Percentiles rank a stretch among this genome's conserved stretches.
phyloP scores from a whole-genome alignment of 2,329 filamentous ascomycete genomes.

The Blastomyces emzantsi region DNA sequence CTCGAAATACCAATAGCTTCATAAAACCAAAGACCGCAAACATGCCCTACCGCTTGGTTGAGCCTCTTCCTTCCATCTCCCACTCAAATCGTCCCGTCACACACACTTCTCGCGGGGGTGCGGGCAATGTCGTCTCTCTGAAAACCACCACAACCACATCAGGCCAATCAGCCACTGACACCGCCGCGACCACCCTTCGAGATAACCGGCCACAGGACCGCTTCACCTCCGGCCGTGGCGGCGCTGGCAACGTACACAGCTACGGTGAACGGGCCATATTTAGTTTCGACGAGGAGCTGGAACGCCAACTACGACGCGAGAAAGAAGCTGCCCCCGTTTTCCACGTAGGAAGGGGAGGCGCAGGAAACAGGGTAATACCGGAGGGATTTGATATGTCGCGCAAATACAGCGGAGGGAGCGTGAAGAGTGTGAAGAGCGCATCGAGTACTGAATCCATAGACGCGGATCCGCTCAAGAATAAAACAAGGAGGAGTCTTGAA shows the following conservation, averaged over 20 bases:
- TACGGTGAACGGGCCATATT: constrained; percentile 51
- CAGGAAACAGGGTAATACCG: constrained; percentile 43
- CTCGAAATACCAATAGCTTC: not conserved
- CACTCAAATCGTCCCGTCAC: constrained; percentile 42
- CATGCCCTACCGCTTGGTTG: constrained; percentile 47
- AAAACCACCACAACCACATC: constrained; percentile 44
- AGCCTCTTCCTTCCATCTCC: constrained; percentile 49
- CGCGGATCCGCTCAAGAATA: constrained; percentile 27
- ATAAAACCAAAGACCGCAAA: constrained; percentile 17
- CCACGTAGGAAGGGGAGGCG: constrained; percentile 54
- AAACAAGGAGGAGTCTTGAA: constrained; percentile 30
- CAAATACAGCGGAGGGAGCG: constrained; percentile 5
- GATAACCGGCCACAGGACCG: constrained; percentile 34
- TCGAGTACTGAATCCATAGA: constrained; percentile 29
- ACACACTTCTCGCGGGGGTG: constrained; percentile 49
- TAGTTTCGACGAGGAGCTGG: constrained; percentile 58
- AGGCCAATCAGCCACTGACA: constrained; percentile 35
- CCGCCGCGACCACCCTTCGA: constrained; percentile 44
- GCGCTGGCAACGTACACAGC: constrained; percentile 48
- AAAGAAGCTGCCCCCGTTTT: constrained; percentile 51
- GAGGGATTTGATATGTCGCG: not conserved
- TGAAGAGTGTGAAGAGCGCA: constrained; percentile 10
- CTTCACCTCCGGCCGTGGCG: constrained; percentile 44
- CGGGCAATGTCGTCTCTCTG: constrained; percentile 49
- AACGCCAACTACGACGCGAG: constrained; percentile 46